Base-by-base conservation (phyloP, 129 eudicot genomes). In the Escallonia herrerae region DNA sequence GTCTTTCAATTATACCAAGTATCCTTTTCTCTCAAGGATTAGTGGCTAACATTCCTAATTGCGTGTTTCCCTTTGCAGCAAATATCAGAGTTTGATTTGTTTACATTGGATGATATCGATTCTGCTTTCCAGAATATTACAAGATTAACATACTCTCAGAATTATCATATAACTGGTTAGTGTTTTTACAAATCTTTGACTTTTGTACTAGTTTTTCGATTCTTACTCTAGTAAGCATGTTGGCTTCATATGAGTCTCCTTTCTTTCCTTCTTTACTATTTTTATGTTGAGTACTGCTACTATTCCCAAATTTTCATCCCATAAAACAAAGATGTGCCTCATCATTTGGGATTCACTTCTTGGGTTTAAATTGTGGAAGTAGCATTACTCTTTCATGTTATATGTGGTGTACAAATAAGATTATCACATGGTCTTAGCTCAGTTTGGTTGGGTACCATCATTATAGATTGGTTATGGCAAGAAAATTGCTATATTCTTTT, bases 21-120 rank as follows among this genome's bases (percentile, higher is more conserved):
- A 12, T 53, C 22, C 14, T 53, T 53, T 43, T 40, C 42, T 45
- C 41, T 41, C 14, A 54, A 58, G 51, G 54, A 41, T 63, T 22
- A 8, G 15, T 52, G 48, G 63, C 41, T 75, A 60, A 53, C 43
- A 61, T 66, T 41, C 47, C 64, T 76, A 46, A 70, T 42, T 49
- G 41, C 45, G 3, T 55, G 56, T 37, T 12, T 59, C 51, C 71
- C 42, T 69, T 69, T 77, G 83, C 89, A 91, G 98, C 96, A 88
- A 88, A 89, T 91, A 56, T 91, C 98, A 2, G 98, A 91, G 52
- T 91, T 91, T 75, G 96, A 91, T 76, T 73, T 87, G 70, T 91
- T 88, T 77, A 91, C 98, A 9, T 78, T 91, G 82, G 98, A 91
- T 81, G 98, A 91, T 79, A 83, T 91, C 71, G 98, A 91, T 81